Evolutionary conservation across 1,284 basidiomycete genomes (phyloP), one percentile per base, ranked within the genome.

Genomic region (Athelia psychrophila): DNA sequence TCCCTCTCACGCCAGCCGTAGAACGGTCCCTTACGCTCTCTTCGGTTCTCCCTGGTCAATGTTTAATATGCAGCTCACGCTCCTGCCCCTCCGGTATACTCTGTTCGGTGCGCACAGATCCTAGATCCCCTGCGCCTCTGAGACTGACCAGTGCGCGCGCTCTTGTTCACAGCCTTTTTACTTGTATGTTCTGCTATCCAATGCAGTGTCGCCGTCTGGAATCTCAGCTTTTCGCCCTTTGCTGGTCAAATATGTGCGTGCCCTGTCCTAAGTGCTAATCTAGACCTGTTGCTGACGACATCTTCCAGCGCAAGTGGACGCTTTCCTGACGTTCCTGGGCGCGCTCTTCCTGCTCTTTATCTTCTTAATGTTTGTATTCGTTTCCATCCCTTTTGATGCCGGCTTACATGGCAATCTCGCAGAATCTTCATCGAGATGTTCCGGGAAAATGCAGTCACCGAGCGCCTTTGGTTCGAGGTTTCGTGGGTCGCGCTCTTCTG

Each of bases 401-500:
- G 19, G 57, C 3, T 24, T 42, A 3, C 20, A 24, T 18, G 13
- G 44, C 24, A 3, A 5, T 30, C 13, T 30, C 13, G 27, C 59
- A 91, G 86, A 49, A 69, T 86, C 46, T 83, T 85, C 58, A 64
- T 79, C 42, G 87, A 90, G 63, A 62, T 88, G 33, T 61, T 80
- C 30, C 73, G 73, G 23, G 71, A 68, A 51, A 73, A 78, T 64
- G 68, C 79, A 3, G 61, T 86, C 42, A 75, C 81, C 13, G 76
- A 78, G 35, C 77, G 74, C 13, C 79, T 90, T n/a, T 88, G 84
- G 83, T 83, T 88, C 56, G 88, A 91, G 63, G 78, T 77, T 57
- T 50, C 66, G 22, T 91, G 88, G 88, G 66, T 83, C 40, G 69
- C 72, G 1, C 25, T 83, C 6, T 82, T 84, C 60, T 83, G 78